A percentile compares a stretch with the other conserved stretches of the same genome.
Conservation (phyloP, 176 grass and related monocot genomes). For the Chloris gayana region DNA sequence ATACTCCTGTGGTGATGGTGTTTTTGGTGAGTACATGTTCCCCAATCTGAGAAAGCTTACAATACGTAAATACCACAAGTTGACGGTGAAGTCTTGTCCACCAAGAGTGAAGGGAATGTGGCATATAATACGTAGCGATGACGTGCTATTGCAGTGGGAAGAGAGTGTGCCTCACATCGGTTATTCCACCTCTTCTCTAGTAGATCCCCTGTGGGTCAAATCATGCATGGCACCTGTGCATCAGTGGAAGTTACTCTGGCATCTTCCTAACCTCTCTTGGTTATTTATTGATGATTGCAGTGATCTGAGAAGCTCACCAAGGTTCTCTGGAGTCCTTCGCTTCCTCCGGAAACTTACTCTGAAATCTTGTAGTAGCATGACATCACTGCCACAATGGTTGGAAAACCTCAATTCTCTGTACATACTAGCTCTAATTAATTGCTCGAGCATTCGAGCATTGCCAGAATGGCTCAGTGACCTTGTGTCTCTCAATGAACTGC, state of each 20-base stretch:
- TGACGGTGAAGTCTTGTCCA: neutral
- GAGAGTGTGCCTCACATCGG: neutral
- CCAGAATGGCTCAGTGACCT: no score
- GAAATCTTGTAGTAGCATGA: no score
- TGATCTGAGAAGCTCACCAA: neutral
- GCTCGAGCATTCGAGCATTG: no score
- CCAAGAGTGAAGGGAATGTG: neutral
- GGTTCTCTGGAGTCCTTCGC: neutral
- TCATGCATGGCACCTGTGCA: neutral
- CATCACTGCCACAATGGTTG: no score
- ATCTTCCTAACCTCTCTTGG: neutral
- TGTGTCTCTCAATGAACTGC: no score
- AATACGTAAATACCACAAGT: neutral
- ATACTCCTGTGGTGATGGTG: neutral
- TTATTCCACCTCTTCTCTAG: neutral
- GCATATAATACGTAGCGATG: neutral
- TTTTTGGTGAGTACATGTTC: neutral
- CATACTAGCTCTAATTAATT: no score
- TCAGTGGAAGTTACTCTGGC: conserved; percentile 18
- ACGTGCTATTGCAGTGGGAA: neutral
- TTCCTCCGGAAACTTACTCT: neutral
- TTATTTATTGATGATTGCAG: neutral
- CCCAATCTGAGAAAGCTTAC: neutral
- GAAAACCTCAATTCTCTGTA: no score
- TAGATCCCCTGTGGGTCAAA: accelerated